Evolutionary conservation across 208 protist genomes (phyloP), one percentile per base, ranked within the genome.

Genomic region (Zelonia costaricensis): DNA sequence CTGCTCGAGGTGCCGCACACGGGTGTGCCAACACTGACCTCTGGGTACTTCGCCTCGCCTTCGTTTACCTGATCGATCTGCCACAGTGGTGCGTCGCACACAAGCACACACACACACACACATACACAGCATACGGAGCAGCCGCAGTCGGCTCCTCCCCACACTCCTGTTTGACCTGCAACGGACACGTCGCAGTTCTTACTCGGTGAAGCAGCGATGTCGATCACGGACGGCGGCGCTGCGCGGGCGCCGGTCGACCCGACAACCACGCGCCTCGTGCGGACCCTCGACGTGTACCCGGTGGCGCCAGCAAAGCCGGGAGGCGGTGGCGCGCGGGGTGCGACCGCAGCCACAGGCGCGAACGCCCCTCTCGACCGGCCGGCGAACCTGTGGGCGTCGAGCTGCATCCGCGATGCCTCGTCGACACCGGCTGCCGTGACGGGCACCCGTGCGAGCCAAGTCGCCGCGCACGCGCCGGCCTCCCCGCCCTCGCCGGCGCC

Each of bases 251-350:
- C 33, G 31, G 33, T 33, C 15, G 51, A 45, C 18, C 10, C 31
- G 8, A 42, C 65, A 4, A 35, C 45, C 1, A 30, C 57, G 13
- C 31, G 35, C 42, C 59, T 18, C 22, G 51, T 72, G 22, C 65
- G 65, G 57, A 72, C 65, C 10, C 65, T 72, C 23, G 65, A 72
- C 45, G 56, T 65, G 22, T 72, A 72, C 28, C 57, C 65, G 7
- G 45, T 72, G 46, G 45, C 28, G 2, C 31, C 57, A 22, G 16
- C 33, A 42, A 42, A 9, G 10, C 36, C 36, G 15, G 36, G 36
- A 42, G 15, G n/a, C n/a, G n/a, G n/a, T n/a, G n/a, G n/a, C 36
- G 52, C 36, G 31, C 18, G 36, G 1, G 9, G 20, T 23, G 5
- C 5, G 22, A 27, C 10, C 18, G 36, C 52, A 30, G 22, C 20